Evolutionary conservation across 345 rosid genomes (phyloP).

Genomic region (Geranium brycei): DNA sequence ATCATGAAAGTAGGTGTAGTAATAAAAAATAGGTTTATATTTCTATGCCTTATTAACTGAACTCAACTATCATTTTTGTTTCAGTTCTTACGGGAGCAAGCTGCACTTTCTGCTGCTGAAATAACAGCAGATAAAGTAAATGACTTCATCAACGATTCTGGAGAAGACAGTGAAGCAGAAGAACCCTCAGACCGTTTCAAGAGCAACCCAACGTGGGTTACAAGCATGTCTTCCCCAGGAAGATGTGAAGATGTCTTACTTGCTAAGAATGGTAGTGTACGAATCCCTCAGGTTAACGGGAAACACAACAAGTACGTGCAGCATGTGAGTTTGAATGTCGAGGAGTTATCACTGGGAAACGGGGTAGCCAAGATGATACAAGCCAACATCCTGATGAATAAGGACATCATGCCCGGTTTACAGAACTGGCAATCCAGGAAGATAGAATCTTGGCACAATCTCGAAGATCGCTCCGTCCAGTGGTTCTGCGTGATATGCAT

Average conservation of each 20-base stretch:
- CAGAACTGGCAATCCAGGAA: conserved; percentile 85
- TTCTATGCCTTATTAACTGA: conserved; percentile 1
- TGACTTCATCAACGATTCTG: conserved; percentile 65
- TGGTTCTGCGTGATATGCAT: conserved; percentile 86
- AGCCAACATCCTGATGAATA: conserved; percentile 50
- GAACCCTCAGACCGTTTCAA: conserved; percentile 33
- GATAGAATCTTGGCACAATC: conserved; percentile 82
- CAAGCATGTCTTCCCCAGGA: conserved; percentile 30
- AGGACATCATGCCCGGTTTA: conserved; percentile 74
- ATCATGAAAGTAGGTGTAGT: conserved; percentile 61
- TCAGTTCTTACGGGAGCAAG: conserved; percentile 92
- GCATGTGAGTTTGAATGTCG: conserved; percentile 25
- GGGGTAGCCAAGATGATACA: conserved; percentile 51
- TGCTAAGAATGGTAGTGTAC: conserved; percentile 29
- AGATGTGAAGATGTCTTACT: conserved; percentile 23
- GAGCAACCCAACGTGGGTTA: conserved; percentile 48
- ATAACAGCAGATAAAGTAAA: conserved; percentile 61
- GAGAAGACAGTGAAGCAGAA: conserved; percentile 49
- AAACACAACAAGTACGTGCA: conserved; percentile 60
- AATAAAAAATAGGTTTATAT: background rate
- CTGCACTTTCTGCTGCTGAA: conserved; percentile 65
- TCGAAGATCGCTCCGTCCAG: conserved; percentile 74
- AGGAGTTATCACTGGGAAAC: conserved; percentile 42
- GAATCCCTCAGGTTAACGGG: conserved; percentile 75
- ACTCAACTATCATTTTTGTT: conserved; percentile 13